Conservation (phyloP, 2,329 filamentous ascomycete species). For the Cordyceps sp. region DNA sequence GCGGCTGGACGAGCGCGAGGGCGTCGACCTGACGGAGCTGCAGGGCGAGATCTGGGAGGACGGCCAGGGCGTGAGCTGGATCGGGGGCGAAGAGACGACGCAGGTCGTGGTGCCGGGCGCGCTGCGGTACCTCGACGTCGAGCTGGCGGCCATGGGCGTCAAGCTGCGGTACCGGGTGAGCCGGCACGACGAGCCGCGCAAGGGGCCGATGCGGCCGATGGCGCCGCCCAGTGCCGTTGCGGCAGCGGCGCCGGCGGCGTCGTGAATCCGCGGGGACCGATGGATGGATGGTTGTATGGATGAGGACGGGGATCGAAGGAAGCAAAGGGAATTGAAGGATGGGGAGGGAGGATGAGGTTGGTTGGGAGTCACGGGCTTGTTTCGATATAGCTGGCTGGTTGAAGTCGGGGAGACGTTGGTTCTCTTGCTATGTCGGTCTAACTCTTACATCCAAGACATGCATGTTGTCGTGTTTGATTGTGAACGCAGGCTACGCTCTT, state of each 20-base stretch:
- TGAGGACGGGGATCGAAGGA: not conserved
- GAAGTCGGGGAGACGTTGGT: too few relatives aligned
- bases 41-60: slow-evolving; percentile 84
- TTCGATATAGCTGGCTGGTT: too few relatives aligned
- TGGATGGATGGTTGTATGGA: slow-evolving; percentile 2
- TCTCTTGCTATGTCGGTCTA: too few relatives aligned
- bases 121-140: slow-evolving; percentile 83
- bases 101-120: slow-evolving; percentile 87
- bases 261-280: too few relatives aligned
- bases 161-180: slow-evolving; percentile 67
- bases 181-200: slow-evolving; percentile 47
- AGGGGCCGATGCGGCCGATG: slow-evolving; percentile 29
- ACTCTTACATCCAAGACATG: too few relatives aligned
- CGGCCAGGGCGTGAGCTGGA: slow-evolving; percentile 65
- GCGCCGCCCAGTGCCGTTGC: too few relatives aligned
- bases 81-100: slow-evolving; percentile 81
- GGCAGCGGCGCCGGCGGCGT: too few relatives aligned
- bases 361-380: too few relatives aligned
- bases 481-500: too few relatives aligned
- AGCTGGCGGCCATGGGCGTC: slow-evolving; percentile 91
- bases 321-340: not conserved
- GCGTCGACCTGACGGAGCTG: slow-evolving; percentile 34
- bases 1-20: slow-evolving; percentile 39
- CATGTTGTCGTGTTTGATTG: too few relatives aligned
- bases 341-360: too few relatives aligned